A percentile compares a stretch with the other conserved stretches of the same genome.
Evolutionary conservation across 345 rosid genomes (phyloP).

Genomic region (Theobroma cacao): DNA sequence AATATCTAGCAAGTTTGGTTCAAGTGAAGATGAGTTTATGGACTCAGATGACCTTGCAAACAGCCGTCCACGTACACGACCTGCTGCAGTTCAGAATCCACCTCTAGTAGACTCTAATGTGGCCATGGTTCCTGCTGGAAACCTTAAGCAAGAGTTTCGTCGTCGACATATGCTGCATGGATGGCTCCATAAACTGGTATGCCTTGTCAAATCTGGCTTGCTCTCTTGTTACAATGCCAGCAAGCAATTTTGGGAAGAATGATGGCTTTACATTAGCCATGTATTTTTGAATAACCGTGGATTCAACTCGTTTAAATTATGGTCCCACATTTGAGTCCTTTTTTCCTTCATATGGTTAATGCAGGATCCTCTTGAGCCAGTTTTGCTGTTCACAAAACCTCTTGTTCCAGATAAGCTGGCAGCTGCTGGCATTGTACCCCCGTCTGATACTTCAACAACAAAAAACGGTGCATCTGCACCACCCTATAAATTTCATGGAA

Average conservation of each 20-base stretch:
- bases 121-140: constrained; percentile 44
- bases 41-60: constrained; percentile 84
- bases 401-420: constrained; percentile 85
- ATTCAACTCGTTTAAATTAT: neutral
- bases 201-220: neutral
- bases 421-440: constrained; percentile 84
- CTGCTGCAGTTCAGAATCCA: constrained; percentile 42
- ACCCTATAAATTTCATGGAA: constrained; percentile 65
- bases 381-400: constrained; percentile 85
- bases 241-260: constrained; percentile 8
- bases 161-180: constrained; percentile 55
- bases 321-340: neutral
- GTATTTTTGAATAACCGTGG: neutral
- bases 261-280: neutral
- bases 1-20: constrained; percentile 63
- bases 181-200: constrained; percentile 91
- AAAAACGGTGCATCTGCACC: constrained; percentile 36
- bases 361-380: constrained; percentile 94
- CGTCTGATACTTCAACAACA: constrained; percentile 43
- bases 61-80: constrained; percentile 48
- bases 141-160: constrained; percentile 66
- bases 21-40: constrained; percentile 81
- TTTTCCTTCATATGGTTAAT: neutral
- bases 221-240: neutral
- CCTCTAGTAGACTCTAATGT: constrained; percentile 45